These are phyloP conservation scores for Bruguiera hainesii DNA, from an alignment of 441 rosid genomes.

Conservation along the genomic window DNA sequence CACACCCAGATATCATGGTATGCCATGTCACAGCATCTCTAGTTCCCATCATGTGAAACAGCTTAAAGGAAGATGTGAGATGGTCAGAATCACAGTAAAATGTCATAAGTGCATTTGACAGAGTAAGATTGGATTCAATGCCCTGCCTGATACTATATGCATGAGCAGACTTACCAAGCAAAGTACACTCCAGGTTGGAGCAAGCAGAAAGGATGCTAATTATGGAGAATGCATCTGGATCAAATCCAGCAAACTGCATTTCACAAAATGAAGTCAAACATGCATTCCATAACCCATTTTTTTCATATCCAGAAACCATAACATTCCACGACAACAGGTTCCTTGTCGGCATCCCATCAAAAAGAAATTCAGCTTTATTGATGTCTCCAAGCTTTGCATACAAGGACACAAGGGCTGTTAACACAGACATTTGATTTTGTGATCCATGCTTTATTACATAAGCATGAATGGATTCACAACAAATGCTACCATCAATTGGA, in stretches of 20 bases:
- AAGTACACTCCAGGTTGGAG: conserved; percentile 29
- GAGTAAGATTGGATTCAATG: conserved; percentile 46
- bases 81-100: conserved; percentile 52
- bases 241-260: conserved; percentile 37
- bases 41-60: conserved; percentile 48
- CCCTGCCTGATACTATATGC: conserved; percentile 48
- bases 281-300: conserved; percentile 35
- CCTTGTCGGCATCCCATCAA: conserved; percentile 29
- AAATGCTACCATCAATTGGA: conserved; percentile 20
- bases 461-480: conserved; percentile 38
- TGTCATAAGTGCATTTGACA: conserved; percentile 55
- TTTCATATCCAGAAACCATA: conserved; percentile 48
- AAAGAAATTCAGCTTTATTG: conserved; percentile 39
- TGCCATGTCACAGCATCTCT: conserved; percentile 73
- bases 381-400: conserved; percentile 54
- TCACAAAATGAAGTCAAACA: conserved; percentile 34
- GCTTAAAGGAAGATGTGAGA: conserved; percentile 35
- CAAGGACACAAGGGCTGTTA: conserved; percentile 49
- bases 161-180: conserved; percentile 50
- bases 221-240: conserved; percentile 37
- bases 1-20: conserved; percentile 63
- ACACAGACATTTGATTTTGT: conserved; percentile 34
- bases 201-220: conserved; percentile 41
- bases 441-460: conserved; percentile 36
- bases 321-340: conserved; percentile 54